These are phyloP conservation scores for Exophiala spinifera DNA, from an alignment of 2,329 filamentous ascomycete genomes.

Conservation along the genomic window DNA sequence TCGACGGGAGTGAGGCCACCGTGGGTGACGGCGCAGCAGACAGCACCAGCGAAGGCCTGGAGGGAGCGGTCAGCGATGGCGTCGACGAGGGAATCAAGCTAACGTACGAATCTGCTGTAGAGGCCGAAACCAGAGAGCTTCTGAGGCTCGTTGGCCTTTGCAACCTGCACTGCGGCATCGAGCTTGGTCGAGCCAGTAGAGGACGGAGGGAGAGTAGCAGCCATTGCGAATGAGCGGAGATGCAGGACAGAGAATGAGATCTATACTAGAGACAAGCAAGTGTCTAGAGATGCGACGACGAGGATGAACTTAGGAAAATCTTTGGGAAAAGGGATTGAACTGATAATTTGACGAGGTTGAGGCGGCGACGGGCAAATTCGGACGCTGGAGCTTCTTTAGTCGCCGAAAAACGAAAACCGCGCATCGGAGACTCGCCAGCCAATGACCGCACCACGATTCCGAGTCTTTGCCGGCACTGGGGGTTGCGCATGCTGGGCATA, in stretches of 20 bases:
- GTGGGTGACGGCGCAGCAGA: slow-evolving; percentile 98
- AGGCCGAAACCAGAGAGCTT: slow-evolving; percentile 65
- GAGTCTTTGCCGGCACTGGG: no score
- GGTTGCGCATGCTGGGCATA: no score
- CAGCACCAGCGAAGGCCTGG: slow-evolving; percentile 81
- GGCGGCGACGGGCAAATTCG: slow-evolving; percentile 10
- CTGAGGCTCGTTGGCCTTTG: slow-evolving; percentile 46
- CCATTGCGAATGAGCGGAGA: slow-evolving; percentile 36
- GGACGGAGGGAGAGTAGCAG: slow-evolving; percentile 43
- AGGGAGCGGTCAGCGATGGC: slow-evolving; percentile 2
- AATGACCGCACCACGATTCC: no score
- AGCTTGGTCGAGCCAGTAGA: slow-evolving; percentile 53
- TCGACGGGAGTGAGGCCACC: slow-evolving; percentile 95
- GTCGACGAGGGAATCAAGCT: not conserved
- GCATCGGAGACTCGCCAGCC: not conserved
- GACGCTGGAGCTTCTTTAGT: slow-evolving; percentile 3
- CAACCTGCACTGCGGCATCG: slow-evolving; percentile 50
- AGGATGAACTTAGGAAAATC: not conserved
- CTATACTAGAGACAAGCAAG: no score
- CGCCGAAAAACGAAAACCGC: not conserved
- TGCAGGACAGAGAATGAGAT: slow-evolving; percentile 6
- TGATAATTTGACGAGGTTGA: slow-evolving; percentile 1
- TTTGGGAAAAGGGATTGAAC: not conserved
- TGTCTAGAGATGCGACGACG: slow-evolving; percentile 30
- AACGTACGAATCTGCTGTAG: slow-evolving; percentile 59